These are phyloP conservation scores for Myriangium duriaei DNA, from an alignment of 2,329 filamentous ascomycete species.

Conservation along the genomic window DNA sequence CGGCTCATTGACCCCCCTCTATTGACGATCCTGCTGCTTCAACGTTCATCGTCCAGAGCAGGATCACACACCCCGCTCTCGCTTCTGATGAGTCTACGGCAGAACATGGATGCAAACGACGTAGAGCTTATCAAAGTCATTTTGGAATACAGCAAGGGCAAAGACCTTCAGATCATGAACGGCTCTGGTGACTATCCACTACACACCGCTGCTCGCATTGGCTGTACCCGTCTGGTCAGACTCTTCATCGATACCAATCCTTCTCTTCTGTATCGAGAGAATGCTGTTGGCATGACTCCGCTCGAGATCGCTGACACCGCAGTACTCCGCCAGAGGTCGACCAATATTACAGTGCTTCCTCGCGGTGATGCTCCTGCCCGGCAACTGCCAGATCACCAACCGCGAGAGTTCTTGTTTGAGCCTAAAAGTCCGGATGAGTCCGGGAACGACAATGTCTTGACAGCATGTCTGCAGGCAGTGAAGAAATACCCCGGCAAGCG, in stretches of 20 bases:
- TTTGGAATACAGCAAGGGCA: slow-evolving; percentile 31
- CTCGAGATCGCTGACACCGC: slow-evolving; percentile 52
- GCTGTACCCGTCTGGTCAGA: slow-evolving; percentile 35
- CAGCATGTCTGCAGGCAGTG: background rate
- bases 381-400: too few relatives aligned
- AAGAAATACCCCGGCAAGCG: slow-evolving; percentile 28
- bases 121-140: slow-evolving; percentile 12
- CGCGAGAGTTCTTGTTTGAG: too few relatives aligned
- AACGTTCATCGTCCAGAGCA: slow-evolving; percentile 41
- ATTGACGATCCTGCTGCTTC: slow-evolving; percentile 44
- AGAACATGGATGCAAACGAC: background rate
- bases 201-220: slow-evolving; percentile 41
- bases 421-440: background rate
- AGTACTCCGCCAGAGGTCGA: slow-evolving; percentile 26
- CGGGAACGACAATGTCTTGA: background rate
- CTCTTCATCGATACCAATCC: slow-evolving; percentile 45
- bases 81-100: background rate
- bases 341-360: background rate
- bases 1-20: slow-evolving; percentile 46
- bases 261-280: slow-evolving; percentile 55
- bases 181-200: slow-evolving; percentile 53
- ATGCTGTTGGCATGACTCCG: slow-evolving; percentile 63
- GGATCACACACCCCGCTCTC: slow-evolving; percentile 51
- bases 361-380: background rate
- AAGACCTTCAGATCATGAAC: slow-evolving; percentile 46